phyloP scores from a whole-genome alignment of 192 early-diverging fungal species.

The Umbelopsis vinacea region DNA sequence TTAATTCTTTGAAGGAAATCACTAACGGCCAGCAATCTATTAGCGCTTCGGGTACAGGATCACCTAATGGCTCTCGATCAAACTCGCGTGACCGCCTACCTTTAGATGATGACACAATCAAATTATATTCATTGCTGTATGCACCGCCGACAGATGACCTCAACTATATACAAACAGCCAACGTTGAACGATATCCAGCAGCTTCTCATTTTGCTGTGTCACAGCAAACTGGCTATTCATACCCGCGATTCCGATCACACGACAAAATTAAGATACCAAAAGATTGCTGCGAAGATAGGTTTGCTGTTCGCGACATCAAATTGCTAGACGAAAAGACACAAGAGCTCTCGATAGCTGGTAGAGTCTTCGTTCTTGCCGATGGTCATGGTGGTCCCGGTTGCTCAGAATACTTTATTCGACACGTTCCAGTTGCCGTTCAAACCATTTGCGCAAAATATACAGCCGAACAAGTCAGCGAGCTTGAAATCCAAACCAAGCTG shows the following conservation, averaged over 20 bases:
- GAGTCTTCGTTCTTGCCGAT: slow-evolving; percentile 60
- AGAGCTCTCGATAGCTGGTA: slow-evolving; percentile 35
- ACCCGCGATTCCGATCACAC: slow-evolving; percentile 56
- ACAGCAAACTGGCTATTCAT: slow-evolving; percentile 63
- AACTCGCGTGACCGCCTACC: slow-evolving; percentile 13
- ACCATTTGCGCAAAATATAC: slow-evolving; percentile 49
- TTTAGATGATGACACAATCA: slow-evolving; percentile 41
- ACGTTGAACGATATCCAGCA: slow-evolving; percentile 45
- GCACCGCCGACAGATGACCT: slow-evolving; percentile 29
- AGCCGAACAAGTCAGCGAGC: slow-evolving; percentile 33
- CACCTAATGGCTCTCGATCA: slow-evolving; percentile 20
- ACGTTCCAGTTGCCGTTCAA: slow-evolving; percentile 51
- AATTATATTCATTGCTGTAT: slow-evolving; percentile 37
- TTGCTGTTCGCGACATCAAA: slow-evolving; percentile 46
- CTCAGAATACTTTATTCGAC: slow-evolving; percentile 53
- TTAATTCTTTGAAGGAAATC: not conserved
- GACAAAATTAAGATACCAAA: slow-evolving; percentile 53
- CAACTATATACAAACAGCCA: slow-evolving; percentile 37
- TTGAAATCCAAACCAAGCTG: slow-evolving; percentile 44
- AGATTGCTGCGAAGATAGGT: slow-evolving; percentile 58
- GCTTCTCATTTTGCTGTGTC: slow-evolving; percentile 55
- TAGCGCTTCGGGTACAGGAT: slow-evolving; percentile 16
- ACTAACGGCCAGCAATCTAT: not conserved
- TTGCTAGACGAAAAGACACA: slow-evolving; percentile 18
- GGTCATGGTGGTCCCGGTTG: slow-evolving; percentile 63